Base-by-base conservation (phyloP, 2,329 filamentous ascomycete species). In the Fusarium abutilonis region DNA sequence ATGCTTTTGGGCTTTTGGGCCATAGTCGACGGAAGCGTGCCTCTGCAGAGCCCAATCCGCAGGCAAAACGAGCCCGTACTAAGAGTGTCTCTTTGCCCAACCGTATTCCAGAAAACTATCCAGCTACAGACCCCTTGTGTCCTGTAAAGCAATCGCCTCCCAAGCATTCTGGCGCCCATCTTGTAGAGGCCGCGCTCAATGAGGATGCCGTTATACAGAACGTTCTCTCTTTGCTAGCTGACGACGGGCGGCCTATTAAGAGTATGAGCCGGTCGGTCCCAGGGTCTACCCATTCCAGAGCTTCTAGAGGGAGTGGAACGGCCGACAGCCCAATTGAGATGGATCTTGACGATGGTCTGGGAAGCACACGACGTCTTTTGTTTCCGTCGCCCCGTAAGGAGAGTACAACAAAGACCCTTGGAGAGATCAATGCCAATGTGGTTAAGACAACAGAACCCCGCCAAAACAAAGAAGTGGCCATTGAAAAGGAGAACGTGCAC, bases 381-480 rank as follows among this genome's bases (percentile, higher is more conserved):
- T 95, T 95, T 70, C 89, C 91, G 1, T 93, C 90, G 0, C 91
- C 91, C 3, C 83, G 87, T 39, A 89, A 89, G 64, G 84, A 86
- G 28, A 85, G 83, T 32, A 80, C 85, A 41, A 77, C 82, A 1
- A 91, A 87, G 71, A 82, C 85, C 19, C 79, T 91, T 3, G 82
- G 83, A 44, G 85, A 88, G 67, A 73, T 86, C 36, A 75, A 80
- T 13, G 77, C 82, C 14, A 88, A 88, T 64, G 72, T 81, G 47
- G 77, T 83, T 38, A 79, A 82, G 56, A 77, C 79, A 4, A 69
- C 75, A 4, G 77, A 78, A 21, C 72, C 72, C 31, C 73, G 75
- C 31, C 72, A 73, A 19, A 66, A 73, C 15, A 81, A 78, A 68
- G 74, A 72, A 51, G 52, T 68, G 15, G 60, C 60, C 21, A 48